These are phyloP conservation scores for Brassica cretica DNA, from an alignment of 345 rosid species.

Conservation along the genomic window DNA sequence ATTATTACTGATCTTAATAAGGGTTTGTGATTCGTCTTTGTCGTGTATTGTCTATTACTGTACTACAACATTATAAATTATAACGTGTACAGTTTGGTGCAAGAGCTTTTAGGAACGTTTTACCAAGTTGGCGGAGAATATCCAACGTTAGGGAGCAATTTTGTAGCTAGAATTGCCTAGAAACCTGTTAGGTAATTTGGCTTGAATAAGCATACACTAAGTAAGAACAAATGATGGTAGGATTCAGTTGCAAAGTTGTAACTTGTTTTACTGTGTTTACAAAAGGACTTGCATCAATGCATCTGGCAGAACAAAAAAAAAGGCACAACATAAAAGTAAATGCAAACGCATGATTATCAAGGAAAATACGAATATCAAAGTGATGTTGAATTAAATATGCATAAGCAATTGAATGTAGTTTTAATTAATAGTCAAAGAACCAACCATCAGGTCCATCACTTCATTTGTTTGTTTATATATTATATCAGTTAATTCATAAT, in stretches of 20 bases:
- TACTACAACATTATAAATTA: neutral
- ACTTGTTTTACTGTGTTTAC: neutral
- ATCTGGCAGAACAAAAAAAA: neutral
- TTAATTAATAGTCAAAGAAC: neutral
- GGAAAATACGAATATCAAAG: neutral
- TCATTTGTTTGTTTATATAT: neutral
- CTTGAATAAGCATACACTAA: neutral
- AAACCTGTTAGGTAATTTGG: neutral
- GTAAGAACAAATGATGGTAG: neutral
- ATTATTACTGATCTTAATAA: neutral
- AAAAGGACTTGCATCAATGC: neutral
- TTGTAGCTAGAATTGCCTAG: neutral
- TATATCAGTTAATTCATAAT: neutral
- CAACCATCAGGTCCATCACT: neutral
- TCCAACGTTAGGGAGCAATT: neutral
- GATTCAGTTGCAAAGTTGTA: neutral
- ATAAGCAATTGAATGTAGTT: neutral
- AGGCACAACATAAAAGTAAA: neutral
- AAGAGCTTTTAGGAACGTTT: constrained; percentile 1
- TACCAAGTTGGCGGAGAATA: neutral
- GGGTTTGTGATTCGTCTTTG: neutral
- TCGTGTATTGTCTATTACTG: neutral
- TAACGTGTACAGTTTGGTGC: neutral
- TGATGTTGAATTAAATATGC: constrained; percentile 1
- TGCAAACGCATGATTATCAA: neutral